Conservation (phyloP, 208 protist genomes). For the Phytomonas sp. region DNA sequence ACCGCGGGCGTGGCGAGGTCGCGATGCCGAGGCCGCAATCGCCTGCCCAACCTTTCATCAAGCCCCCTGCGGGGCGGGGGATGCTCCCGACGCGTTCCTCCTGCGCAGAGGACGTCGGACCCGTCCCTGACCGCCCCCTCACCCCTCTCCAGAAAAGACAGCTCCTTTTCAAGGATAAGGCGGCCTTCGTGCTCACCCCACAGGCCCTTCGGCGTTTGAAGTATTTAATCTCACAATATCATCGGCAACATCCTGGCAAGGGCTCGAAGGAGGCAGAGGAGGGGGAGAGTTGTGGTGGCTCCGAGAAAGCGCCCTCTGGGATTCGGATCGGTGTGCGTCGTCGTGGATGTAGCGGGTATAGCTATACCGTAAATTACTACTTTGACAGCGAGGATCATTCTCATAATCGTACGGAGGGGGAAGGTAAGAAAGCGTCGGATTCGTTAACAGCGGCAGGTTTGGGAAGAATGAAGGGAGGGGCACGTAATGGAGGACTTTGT, state of each 20-base stretch:
- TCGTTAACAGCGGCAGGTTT: not conserved
- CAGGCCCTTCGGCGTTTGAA: constrained; percentile 74
- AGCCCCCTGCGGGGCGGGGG: not conserved
- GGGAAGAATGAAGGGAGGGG: not conserved
- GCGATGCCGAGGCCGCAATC: constrained; percentile 27
- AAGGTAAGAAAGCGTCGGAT: not conserved
- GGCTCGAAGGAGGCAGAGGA: not conserved
- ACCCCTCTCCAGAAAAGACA: constrained; percentile 76
- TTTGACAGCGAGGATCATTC: constrained; percentile 12
- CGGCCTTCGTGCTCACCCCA: constrained; percentile 73
- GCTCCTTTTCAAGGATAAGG: constrained; percentile 72
- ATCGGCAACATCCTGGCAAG: not conserved
- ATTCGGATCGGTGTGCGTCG: constrained; percentile 91
- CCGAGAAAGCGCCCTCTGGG: constrained; percentile 23
- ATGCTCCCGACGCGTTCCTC: constrained; percentile 33
- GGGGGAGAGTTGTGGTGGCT: not conserved
- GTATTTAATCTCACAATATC: constrained; percentile 55
- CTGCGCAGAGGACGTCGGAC: constrained; percentile 65
- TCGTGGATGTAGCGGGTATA: constrained; percentile 94
- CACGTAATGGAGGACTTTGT: constrained; percentile 11
- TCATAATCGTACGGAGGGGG: constrained; percentile 1
- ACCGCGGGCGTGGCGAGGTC: constrained; percentile 49
- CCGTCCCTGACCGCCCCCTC: constrained; percentile 48
- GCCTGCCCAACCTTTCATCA: constrained; percentile 10
- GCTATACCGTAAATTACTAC: constrained; percentile 94